Evolutionary conservation across 2,329 filamentous ascomycete genomes (phyloP), one percentile per base, ranked within the genome.

Genomic region (Aureobasidium melanogenum): DNA sequence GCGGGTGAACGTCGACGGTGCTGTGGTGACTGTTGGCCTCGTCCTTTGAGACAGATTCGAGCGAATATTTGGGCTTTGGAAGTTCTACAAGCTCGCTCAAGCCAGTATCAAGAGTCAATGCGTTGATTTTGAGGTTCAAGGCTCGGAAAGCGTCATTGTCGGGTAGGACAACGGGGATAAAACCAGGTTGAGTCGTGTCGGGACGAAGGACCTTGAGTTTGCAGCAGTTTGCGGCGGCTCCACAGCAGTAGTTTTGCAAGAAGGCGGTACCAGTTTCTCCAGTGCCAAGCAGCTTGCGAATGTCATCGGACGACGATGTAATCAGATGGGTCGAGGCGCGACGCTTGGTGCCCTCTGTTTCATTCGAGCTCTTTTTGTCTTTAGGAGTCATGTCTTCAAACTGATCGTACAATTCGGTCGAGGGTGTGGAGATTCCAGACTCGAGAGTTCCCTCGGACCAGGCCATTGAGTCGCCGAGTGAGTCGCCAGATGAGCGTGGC

Each of bases 141-240:
- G 87, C 89, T 61, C 84, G 82, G 77, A 89, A 99, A 17, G 94
- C 94, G 63, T 87, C 82, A 69, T 96, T 97, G 72, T 94, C 85
- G 1, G 93, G 92, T 2, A 79, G 72, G 38, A 76, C 73, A 57
- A 87, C 77, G 3, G 82, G 79, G 6, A 70, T 70, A 48, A 73
- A 76, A 52, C 72, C 69, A 44, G 78, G 73, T 43, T 76, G 71
- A 8, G 75, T 70, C 5, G 75, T 76, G 62, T 80, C 73, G 7
- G 78, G 72, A 41, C 77, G 77, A 67, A 86, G 69, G 34, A 79
- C 79, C 69, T 84, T 79, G 62, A 84, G 75, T 69, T 83, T 79
- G 71, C 84, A 87, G 71, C 84, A 87, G 61, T 84, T 28, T 15
- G 24, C 44, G n/a, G 44, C 84, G 63, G 84, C 84, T 43, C 84